Conservation (phyloP, 2,329 filamentous ascomycete genomes). For the Elsinoe necatrix region DNA sequence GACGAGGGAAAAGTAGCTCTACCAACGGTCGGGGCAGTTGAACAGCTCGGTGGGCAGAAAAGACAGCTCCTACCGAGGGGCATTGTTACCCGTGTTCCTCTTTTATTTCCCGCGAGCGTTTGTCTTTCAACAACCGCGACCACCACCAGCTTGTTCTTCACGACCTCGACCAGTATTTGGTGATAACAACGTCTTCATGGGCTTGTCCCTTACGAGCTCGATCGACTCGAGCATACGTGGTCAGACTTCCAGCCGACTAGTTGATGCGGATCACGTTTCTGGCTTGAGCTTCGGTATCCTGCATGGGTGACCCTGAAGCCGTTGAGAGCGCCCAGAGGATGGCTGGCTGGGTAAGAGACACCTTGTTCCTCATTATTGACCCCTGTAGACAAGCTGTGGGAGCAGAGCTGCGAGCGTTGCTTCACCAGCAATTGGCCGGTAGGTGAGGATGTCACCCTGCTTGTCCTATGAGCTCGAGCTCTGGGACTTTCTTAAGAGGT, state of each 20-base stretch:
- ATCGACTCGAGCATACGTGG: neutral
- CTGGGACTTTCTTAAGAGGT: neutral
- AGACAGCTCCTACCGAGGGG: neutral
- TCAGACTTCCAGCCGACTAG: neutral
- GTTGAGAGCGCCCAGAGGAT: neutral
- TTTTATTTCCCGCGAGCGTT: neutral
- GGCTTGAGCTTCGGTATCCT: neutral
- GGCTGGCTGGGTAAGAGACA: neutral
- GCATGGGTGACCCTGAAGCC: neutral
- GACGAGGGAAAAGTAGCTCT: neutral
- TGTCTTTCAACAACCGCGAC: neutral
- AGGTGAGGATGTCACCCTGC: neutral
- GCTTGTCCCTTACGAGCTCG: neutral
- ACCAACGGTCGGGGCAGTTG: neutral
- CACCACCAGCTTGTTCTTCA: neutral
- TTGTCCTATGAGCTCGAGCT: neutral
- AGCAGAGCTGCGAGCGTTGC: neutral
- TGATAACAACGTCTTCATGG: neutral
- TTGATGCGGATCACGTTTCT: neutral
- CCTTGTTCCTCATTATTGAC: neutral
- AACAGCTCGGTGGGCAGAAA: neutral
- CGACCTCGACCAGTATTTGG: neutral
- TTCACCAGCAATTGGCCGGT: neutral
- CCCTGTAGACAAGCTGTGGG: neutral
- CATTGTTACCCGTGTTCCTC: neutral